These are phyloP conservation scores for Eremothecium cymbalariae DNA, from an alignment of 1,139 yeast genomes.

Conservation along the genomic window DNA sequence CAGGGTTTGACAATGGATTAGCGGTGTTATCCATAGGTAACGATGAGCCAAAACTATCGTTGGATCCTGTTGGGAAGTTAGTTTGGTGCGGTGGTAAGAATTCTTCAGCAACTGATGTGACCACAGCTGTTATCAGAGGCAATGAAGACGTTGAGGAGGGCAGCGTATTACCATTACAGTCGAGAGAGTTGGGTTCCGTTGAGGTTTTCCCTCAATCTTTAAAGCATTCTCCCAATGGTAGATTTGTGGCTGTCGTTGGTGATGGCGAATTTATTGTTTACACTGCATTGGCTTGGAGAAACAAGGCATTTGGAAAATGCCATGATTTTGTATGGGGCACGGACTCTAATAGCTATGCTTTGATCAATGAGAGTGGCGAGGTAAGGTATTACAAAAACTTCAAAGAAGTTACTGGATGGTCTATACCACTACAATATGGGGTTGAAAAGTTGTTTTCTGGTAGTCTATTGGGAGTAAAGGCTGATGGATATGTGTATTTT, in stretches of 20 bases:
- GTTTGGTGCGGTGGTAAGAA: constrained; percentile 73
- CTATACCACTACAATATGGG: constrained; percentile 60
- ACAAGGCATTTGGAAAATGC: constrained; percentile 86
- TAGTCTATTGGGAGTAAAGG: constrained; percentile 69
- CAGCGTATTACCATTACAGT: constrained; percentile 62
- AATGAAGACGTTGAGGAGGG: constrained; percentile 69
- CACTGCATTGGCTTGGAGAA: constrained; percentile 97
- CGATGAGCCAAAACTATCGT: constrained; percentile 87
- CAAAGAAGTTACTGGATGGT: constrained; percentile 59
- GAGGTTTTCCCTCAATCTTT: constrained; percentile 87
- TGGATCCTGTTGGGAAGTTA: constrained; percentile 88
- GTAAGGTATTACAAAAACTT: constrained; percentile 76
- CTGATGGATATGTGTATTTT: constrained; percentile 72
- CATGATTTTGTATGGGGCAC: constrained; percentile 91
- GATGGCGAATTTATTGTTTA: constrained; percentile 96
- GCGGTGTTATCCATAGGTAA: constrained; percentile 82
- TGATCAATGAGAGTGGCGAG: constrained; percentile 58
- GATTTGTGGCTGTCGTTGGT: constrained; percentile 94
- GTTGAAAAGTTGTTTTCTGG: constrained; percentile 86
- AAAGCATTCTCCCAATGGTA: constrained; percentile 91
- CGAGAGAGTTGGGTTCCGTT: constrained; percentile 84
- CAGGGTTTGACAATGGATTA: constrained; percentile 93
- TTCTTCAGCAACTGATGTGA: constrained; percentile 59
- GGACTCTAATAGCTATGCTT: constrained; percentile 81
- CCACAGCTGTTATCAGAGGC: constrained; percentile 71